Evolutionary conservation across 1,139 yeast genomes (phyloP).

Genomic region (Candida glucosophila): DNA sequence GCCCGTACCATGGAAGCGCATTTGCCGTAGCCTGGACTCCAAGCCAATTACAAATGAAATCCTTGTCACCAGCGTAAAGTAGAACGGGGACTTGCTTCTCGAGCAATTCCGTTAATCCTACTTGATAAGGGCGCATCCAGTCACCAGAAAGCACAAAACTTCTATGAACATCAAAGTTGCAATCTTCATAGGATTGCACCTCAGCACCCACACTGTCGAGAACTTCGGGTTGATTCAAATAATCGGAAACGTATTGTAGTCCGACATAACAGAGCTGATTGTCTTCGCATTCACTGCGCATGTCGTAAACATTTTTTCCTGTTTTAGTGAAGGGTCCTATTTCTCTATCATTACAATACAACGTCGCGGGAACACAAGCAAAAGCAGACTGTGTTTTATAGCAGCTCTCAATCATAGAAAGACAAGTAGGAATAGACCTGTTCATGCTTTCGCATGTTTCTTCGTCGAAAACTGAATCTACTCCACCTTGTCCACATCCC

Average conservation of each 20-base stretch:
- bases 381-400: conserved; percentile 71
- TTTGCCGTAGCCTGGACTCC: conserved; percentile 83
- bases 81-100: conserved; percentile 59
- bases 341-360: conserved; percentile 84
- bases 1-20: conserved; percentile 57
- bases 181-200: conserved; percentile 72
- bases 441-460: conserved; percentile 77
- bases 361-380: conserved; percentile 89
- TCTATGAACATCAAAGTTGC: conserved; percentile 79
- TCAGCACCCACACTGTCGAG: conserved; percentile 88
- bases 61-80: conserved; percentile 81
- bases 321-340: conserved; percentile 84
- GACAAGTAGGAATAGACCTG: conserved; percentile 70
- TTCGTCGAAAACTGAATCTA: conserved; percentile 66
- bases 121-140: conserved; percentile 83
- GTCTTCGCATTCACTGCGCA: conserved; percentile 79
- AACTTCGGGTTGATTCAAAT: conserved; percentile 28
- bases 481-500: conserved; percentile 97
- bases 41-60: conserved; percentile 80
- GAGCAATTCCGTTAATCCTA: conserved; percentile 52
- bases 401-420: conserved; percentile 71
- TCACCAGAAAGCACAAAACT: conserved; percentile 83
- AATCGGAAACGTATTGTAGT: conserved; percentile 23
- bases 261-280: conserved; percentile 61
- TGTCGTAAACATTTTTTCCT: conserved; percentile 90